Percentiles rank a stretch among this genome's conserved stretches.
These are phyloP conservation scores for Forsythia viridissima DNA, from an alignment of 257 asterid genomes.

Conservation along the genomic window DNA sequence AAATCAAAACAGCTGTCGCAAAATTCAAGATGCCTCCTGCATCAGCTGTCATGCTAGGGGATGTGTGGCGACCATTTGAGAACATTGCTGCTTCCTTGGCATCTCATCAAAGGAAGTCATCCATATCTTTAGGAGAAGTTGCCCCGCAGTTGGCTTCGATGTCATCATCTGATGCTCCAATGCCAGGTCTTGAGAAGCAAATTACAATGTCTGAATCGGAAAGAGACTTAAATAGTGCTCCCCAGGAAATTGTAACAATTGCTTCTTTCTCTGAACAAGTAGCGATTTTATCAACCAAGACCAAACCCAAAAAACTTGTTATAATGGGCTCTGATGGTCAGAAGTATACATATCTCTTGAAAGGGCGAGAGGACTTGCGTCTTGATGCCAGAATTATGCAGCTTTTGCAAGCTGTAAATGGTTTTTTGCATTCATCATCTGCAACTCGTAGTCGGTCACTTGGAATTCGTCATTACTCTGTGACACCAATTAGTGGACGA, in stretches of 20 bases:
- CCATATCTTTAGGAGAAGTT: conserved; percentile 85
- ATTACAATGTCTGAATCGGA: conserved; percentile 58
- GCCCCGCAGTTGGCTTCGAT: conserved; percentile 87
- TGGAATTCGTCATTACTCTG: conserved; percentile 85
- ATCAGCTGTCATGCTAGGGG: conserved; percentile 80
- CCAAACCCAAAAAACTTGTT: conserved; percentile 87
- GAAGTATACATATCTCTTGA: conserved; percentile 89
- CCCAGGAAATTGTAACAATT: conserved; percentile 70
- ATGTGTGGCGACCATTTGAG: conserved; percentile 97
- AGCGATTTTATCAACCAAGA: conserved; percentile 85
- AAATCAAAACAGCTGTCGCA: conserved; percentile 71
- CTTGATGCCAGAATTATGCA: conserved; percentile 99
- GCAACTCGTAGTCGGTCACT: conserved; percentile 72
- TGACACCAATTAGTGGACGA: conserved; percentile 96
- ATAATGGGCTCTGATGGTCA: conserved; percentile 90
- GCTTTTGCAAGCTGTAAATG: conserved; percentile 88
- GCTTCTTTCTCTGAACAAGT: conserved; percentile 80
- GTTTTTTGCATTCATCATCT: conserved; percentile 78
- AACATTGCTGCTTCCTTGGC: conserved; percentile 82
- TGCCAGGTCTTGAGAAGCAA: conserved; percentile 99
- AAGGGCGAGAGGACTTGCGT: conserved; percentile 99
- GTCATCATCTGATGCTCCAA: conserved; percentile 85
- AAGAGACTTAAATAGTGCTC: conserved; percentile 40
- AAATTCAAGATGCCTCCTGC: conserved; percentile 88
- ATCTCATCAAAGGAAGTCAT: conserved; percentile 90